A percentile compares a stretch with the other conserved stretches of the same genome.
phyloP scores from a whole-genome alignment of 1,284 basidiomycete genomes.

The Clitocybe nebularis region DNA sequence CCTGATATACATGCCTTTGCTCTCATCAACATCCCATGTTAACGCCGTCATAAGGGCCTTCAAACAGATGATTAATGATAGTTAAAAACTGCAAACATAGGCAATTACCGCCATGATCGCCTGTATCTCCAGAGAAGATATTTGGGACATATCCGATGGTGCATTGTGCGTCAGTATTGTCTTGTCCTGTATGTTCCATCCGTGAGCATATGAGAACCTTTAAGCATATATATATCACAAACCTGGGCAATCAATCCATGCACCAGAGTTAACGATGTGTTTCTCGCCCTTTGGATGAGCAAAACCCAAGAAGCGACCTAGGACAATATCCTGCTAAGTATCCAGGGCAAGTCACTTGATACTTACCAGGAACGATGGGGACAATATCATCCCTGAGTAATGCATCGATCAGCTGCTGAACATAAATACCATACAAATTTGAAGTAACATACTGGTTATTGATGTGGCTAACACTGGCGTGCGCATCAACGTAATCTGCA shows the following conservation, averaged over 20 bases:
- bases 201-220: too few species aligned
- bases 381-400: conserved; percentile 40
- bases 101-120: conserved; percentile 36
- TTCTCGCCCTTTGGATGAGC: conserved; percentile 37
- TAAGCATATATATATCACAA: too few species aligned
- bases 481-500: conserved; percentile 53
- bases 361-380: conserved; percentile 42
- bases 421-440: too few species aligned
- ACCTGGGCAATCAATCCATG: conserved; percentile 35
- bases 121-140: conserved; percentile 35
- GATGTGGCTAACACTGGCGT: conserved; percentile 41
- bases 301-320: conserved; percentile 38
- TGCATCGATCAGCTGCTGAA: background rate
- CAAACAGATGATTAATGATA: background rate
- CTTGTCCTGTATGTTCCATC: conserved; percentile 28
- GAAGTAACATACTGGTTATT: conserved; percentile 39
- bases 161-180: conserved; percentile 46
- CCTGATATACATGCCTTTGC: too few species aligned
- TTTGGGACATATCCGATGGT: conserved; percentile 49
- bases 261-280: conserved; percentile 31
- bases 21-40: conserved; percentile 47
- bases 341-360: background rate
- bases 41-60: conserved; percentile 51
- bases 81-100: conserved; percentile 3
- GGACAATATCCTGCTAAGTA: background rate